Evolutionary conservation across 495 filamentous ascomycete genomes (phyloP), one percentile per base, ranked within the genome.

Genomic region (Aspergillus coremiiformis): DNA sequence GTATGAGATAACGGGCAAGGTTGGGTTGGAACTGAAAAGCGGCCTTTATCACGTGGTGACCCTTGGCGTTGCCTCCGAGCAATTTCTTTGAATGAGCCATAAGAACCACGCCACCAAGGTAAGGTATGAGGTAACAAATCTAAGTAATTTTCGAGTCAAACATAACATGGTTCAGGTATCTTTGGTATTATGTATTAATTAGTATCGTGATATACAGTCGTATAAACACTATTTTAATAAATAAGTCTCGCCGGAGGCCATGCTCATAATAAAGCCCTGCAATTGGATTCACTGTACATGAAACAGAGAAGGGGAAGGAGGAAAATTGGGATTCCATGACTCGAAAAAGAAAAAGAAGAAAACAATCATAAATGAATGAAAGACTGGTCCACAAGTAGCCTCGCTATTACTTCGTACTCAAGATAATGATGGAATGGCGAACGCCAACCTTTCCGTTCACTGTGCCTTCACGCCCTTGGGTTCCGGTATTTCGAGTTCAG

Each of bases 401-500:
- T 62, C 56, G 47, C 59, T 61, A 54, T 72, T 58, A 66, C 32
- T 49, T 59, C 53, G 44, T 62, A 51, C 47, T 32, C 29, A 10
- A 26, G 19, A 45, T 20, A 17, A 51, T 43, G n/a, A 30, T 15
- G 41, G 22, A 39, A 27, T 17, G 6, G 45, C 29, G 19, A 22
- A 49, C 19, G 33, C 32, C 12, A 41, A 21, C 17, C 9, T 17
- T 14, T 5, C 7, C n/a, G 37, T 60, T 65, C 73, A 88, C 56
- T 80, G 73, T 24, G 76, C 69, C 76, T 87, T 88, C 22, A 67
- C 63, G 27, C 65, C 72, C 46, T 77, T 74, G 1, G 72, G 62
- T n/a, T 64, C 19, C 5, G 69, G 61, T 39, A 67, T 53, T 52
- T 71, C 63, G 24, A 98, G 70, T 71, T 93, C 86, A 15, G 94